A percentile compares a stretch with the other conserved stretches of the same genome.
Conservation (phyloP, 164 flowering plant genomes). For the Dillenia suffruticosa region DNA sequence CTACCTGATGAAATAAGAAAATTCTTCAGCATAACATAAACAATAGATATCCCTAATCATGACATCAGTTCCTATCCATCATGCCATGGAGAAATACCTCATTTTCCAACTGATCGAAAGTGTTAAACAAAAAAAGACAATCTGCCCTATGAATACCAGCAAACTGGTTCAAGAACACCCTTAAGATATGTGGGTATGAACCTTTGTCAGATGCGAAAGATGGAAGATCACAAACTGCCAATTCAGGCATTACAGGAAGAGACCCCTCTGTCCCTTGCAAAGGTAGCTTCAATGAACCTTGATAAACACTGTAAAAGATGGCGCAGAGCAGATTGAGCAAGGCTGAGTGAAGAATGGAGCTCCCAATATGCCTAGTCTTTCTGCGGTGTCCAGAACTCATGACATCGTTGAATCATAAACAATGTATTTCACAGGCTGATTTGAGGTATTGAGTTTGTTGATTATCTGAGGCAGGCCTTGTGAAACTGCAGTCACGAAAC, state of each 20-base stretch:
- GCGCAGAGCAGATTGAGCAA: slow-evolving; percentile 21
- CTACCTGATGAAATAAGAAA: slow-evolving; percentile 7
- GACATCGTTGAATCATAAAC: slow-evolving; percentile 41
- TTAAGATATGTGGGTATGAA: slow-evolving; percentile 5
- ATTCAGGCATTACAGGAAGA: slow-evolving; percentile 28
- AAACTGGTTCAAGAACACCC: slow-evolving; percentile 14
- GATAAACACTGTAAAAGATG: slow-evolving; percentile 21
- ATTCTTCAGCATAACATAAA: no score
- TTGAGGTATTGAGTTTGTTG: background rate
- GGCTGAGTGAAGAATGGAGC: slow-evolving; percentile 54
- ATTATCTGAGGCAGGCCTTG: slow-evolving; percentile 23
- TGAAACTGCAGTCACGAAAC: slow-evolving; percentile 12
- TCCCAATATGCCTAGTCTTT: slow-evolving; percentile 21
- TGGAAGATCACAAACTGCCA: slow-evolving; percentile 36
- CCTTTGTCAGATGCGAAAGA: slow-evolving; percentile 15
- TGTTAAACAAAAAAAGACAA: slow-evolving; percentile 16
- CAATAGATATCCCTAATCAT: background rate
- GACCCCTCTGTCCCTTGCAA: background rate
- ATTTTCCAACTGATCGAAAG: slow-evolving; percentile 21
- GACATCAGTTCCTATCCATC: background rate
- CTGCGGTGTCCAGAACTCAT: slow-evolving; percentile 42
- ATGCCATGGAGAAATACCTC: slow-evolving; percentile 17
- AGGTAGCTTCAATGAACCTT: slow-evolving; percentile 12
- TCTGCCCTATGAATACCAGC: slow-evolving; percentile 19
- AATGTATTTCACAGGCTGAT: slow-evolving; percentile 16